These are phyloP conservation scores for Nothophoma quercina DNA, from an alignment of 2,329 filamentous ascomycete genomes.

Conservation along the genomic window DNA sequence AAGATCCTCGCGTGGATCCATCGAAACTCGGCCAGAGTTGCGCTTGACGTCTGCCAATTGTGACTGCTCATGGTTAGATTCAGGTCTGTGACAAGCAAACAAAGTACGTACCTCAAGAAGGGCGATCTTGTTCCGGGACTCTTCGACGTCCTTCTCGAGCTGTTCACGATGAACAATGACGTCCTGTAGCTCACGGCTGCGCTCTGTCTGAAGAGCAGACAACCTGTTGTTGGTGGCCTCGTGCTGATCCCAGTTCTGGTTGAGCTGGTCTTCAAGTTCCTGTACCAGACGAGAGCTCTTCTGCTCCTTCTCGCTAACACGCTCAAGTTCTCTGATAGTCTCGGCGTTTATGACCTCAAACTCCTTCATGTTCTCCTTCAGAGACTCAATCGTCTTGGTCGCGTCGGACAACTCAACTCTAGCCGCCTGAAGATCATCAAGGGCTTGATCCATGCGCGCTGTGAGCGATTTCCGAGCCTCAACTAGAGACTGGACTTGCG, in stretches of 20 bases:
- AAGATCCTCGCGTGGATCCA: conserved; percentile 56
- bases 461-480: conserved; percentile 56
- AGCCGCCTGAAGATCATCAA: conserved; percentile 52
- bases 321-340: conserved; percentile 64
- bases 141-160: conserved; percentile 72
- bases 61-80: conserved; percentile 55
- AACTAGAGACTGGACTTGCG: conserved; percentile 54
- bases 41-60: conserved; percentile 67
- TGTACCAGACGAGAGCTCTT: conserved; percentile 93
- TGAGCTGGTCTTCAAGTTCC: conserved; percentile 95
- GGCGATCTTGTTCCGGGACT: conserved; percentile 77
- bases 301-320: conserved; percentile 72
- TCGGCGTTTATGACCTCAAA: conserved; percentile 60
- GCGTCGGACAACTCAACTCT: conserved; percentile 54
- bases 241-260: conserved; percentile 92
- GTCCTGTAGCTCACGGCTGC: conserved; percentile 53
- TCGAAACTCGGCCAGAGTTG: conserved; percentile 55
- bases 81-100: neutral
- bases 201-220: conserved; percentile 67
- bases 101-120: conserved; percentile 72
- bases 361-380: conserved; percentile 56
- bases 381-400: conserved; percentile 46
- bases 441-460: conserved; percentile 52
- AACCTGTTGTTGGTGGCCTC: conserved; percentile 84
- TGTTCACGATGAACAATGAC: conserved; percentile 52